Evolutionary conservation across 2,329 filamentous ascomycete species (phyloP).

Genomic region (Chrysosporium keratinophilum): DNA sequence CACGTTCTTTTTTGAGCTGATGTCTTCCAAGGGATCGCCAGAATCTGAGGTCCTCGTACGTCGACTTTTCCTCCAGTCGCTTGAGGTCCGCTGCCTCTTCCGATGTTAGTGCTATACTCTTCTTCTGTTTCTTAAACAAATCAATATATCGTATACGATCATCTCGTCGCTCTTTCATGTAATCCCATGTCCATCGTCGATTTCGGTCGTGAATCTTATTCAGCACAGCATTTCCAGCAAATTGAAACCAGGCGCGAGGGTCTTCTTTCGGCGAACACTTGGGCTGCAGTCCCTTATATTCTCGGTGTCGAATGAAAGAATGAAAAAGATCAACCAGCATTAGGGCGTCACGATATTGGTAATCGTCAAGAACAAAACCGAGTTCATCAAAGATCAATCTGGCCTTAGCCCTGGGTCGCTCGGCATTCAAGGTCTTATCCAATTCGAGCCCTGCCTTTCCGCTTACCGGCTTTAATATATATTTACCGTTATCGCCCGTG

Average conservation of each 20-base stretch:
- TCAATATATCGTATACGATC: slow-evolving; percentile 82
- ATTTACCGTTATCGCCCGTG: slow-evolving; percentile 71
- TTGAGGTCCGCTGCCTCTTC: slow-evolving; percentile 64
- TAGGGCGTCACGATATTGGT: slow-evolving; percentile 91
- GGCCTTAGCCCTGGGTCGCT: slow-evolving; percentile 78
- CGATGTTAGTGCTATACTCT: slow-evolving; percentile 55
- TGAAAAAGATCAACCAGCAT: slow-evolving; percentile 99
- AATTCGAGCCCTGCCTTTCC: slow-evolving; percentile 90
- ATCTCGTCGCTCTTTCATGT: slow-evolving; percentile 84
- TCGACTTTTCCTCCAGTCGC: slow-evolving; percentile 72
- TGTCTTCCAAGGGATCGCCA: slow-evolving; percentile 93
- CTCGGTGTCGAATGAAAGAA: slow-evolving; percentile 94
- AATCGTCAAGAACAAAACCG: slow-evolving; percentile 90
- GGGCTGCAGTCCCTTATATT: slow-evolving; percentile 87
- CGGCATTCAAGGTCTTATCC: slow-evolving; percentile 76
- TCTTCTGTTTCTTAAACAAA: slow-evolving; percentile 88
- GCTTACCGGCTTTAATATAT: slow-evolving; percentile 89
- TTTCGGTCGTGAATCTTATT: slow-evolving; percentile 94
- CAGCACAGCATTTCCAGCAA: slow-evolving; percentile 79
- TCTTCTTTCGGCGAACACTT: slow-evolving; percentile 79
- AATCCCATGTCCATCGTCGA: slow-evolving; percentile 88
- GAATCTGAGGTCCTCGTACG: slow-evolving; percentile 91
- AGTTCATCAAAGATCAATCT: slow-evolving; percentile 93
- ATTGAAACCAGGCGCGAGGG: slow-evolving; percentile 81
- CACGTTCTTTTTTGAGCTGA: slow-evolving; percentile 88